phyloP scores from a whole-genome alignment of 305 asterid species.

The Stenogyne calaminthoides region DNA sequence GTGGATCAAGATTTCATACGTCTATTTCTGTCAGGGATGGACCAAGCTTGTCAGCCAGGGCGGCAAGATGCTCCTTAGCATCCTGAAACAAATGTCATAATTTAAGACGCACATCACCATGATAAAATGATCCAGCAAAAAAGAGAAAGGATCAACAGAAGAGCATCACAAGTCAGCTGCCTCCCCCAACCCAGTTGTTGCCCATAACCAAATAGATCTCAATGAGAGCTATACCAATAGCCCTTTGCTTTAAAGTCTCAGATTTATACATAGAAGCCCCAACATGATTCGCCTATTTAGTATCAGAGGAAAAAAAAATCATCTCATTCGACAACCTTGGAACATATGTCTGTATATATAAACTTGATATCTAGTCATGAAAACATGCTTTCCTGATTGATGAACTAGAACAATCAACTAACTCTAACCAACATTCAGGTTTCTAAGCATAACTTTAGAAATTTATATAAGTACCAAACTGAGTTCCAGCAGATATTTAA shows the following conservation, averaged over 20 bases:
- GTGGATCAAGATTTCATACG: constrained; percentile 55
- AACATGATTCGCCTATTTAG: constrained; percentile 9
- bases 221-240: background rate
- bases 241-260: constrained; percentile 11
- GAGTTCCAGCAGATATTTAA: background rate
- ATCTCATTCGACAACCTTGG: background rate
- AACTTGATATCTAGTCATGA: background rate
- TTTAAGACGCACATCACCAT: constrained; percentile 24
- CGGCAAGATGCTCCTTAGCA: constrained; percentile 98
- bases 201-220: background rate
- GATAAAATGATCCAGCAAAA: background rate
- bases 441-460: background rate
- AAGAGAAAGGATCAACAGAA: constrained; percentile 17
- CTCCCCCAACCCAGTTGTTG: background rate
- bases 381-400: constrained; percentile 10
- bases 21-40: constrained; percentile 85
- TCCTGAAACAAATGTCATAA: constrained; percentile 58
- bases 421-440: background rate
- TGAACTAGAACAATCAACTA: background rate
- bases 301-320: background rate
- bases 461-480: background rate
- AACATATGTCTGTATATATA: background rate
- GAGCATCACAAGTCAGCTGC: constrained; percentile 15
- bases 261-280: background rate
- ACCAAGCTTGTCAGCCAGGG: constrained; percentile 98